Evolutionary conservation across 2,329 filamentous ascomycete species (phyloP), one percentile per base, ranked within the genome.

Genomic region (Nothomitra cinnamomea): DNA sequence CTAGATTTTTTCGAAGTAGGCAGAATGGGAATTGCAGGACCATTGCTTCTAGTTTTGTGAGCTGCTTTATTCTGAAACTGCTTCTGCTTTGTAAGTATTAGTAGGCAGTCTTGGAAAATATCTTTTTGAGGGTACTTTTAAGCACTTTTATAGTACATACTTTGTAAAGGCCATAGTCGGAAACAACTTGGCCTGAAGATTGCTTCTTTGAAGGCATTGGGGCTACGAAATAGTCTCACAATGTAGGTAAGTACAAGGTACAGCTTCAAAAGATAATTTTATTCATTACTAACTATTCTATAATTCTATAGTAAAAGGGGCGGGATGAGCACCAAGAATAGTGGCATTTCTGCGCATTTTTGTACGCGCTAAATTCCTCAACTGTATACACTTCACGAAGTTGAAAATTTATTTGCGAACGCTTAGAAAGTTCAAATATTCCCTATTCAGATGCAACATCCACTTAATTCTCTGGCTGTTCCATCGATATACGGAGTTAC

Each of bases 241-340:
- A n/a, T n/a, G n/a, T n/a, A 42, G 40, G 40, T n/a, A 42, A 6
- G n/a, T n/a, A n/a, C n/a, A n/a, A n/a, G n/a, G 15, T 42, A n/a
- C 6, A 42, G 40, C 40, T 42, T 42, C 40, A n/a, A 42, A 19
- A 6, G 40, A n/a, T 42, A 19, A n/a, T 6, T n/a, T 19, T n/a
- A 19, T 42, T 42, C 40, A 19, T 42, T 42, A 19, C 40, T n/a
- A n/a, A n/a, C n/a, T n/a, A n/a, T n/a, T n/a, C n/a, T n/a, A n/a
- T n/a, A n/a, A 42, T 42, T 42, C 40, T 42, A 42, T 42, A 19
- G 40, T 42, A n/a, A 42, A 42, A n/a, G n/a, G n/a, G n/a, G n/a
- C n/a, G n/a, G n/a, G n/a, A n/a, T n/a, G n/a, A n/a, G n/a, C n/a
- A n/a, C n/a, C n/a, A n/a, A n/a, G n/a, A n/a, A n/a, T n/a, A n/a